Base-by-base conservation (phyloP, 75 land plant species). In the Larix kaempferi region DNA sequence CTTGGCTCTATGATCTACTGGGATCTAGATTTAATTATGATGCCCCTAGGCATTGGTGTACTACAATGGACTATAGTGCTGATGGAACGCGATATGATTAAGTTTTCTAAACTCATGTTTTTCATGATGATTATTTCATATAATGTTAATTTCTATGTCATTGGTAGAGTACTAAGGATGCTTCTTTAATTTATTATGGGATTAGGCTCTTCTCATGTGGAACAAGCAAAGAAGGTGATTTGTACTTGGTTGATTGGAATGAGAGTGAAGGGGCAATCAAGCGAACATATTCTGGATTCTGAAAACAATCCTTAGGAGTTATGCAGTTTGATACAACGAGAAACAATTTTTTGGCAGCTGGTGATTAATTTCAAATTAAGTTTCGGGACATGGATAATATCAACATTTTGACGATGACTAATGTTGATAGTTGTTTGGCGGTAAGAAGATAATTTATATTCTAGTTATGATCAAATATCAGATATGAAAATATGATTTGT, bases 211-310 rank as follows among this genome's bases (percentile, higher is more conserved):
- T 79, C 61, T 79, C 60, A n/a, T 76, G 80, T 35, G 80, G 80
- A 33, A 79, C 80, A 77, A 79, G 80, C 33, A 79, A 79, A 76
- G 80, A 79, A 27, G 80, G 80, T 54, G 80, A 79, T 19, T 79
- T 62, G 12, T 37, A 37, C 39, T n/a, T 79, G 27, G 80, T 76
- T 19, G 80, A 79, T 23, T 79, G 80, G 80, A 77, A 79, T 79
- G 80, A 79, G 37, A 79, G 80, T 57, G 80, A 76, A 57, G 80
- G 80, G 23, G 80, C 80, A 79, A 76, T 79, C 26, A 79, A 79
- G 39, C 26, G 58, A 16, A 79, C 78, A 23, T 79, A 77, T 69
- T 54, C 21, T 77, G 80, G 80, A 16, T 79, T 79, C 25, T 39
- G 80, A 5, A 79, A 77, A 56, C 62, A 62, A 19, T 79, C 80